Base-by-base conservation (phyloP, 306 rosid species). In the Begonia fuchsioides region DNA sequence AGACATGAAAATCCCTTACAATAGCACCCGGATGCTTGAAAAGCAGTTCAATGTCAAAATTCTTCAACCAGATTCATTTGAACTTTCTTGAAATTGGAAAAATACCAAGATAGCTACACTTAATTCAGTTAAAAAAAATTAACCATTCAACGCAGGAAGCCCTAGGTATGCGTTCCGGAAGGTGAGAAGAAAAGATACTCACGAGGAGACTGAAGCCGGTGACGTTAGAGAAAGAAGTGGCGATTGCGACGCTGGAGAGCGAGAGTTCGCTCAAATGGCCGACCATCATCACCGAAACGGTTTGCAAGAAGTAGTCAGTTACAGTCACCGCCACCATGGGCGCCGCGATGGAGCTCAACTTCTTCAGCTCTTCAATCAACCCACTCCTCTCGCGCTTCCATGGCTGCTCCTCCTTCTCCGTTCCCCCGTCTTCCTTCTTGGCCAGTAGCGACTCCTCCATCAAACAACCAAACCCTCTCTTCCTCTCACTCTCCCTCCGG, bases 201-300 rank as follows among this genome's bases (percentile, higher is more conserved):
- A 75, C 82, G 11, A 75, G 57, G 44, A 75, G 11, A 44, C 87
- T 72, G 53, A 75, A 75, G 57, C 82, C 87, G 10, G 79, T 60
- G 68, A 61, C 79, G 0, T 32, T 17, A 2, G 76, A 32, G 3
- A 78, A 58, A 32, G 90, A 80, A 44, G 65, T 50, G 51, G 81
- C 79, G 1, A 81, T 52, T 53, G 79, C 56, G 18, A 76, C 50
- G 58, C 79, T 49, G 12, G 90, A 60, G 63, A 76, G 84, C 52
- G 70, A 62, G 12, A 80, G 81, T 43, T 73, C 63, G 13, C 68
- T 55, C 1, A 76, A 64, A 20, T 82, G 86, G 46, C 87, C 93
- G 10, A 66, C 72, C 56, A 78, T 68, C 81, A 78, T 78, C 6
- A 39, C 60, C 1, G 93, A 58, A 32, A 75, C 61, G 12, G 68